phyloP scores from a whole-genome alignment of 805 yeast species.

The Wickerhamiella kurtzmanii region DNA sequence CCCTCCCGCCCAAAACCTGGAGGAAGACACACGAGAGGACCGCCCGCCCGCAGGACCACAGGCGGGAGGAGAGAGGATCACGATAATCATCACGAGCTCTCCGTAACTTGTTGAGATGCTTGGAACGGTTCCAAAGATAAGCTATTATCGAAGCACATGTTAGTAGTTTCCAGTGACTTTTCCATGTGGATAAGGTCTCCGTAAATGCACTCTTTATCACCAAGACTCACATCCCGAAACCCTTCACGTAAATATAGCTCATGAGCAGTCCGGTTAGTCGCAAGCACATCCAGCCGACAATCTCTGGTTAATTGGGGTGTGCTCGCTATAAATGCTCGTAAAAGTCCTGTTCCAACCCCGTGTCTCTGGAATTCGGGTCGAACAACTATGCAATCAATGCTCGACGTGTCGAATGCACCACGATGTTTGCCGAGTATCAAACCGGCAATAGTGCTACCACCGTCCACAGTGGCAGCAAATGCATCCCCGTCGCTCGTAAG shows the following conservation, averaged over 20 bases:
- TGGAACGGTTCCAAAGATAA: too few species aligned
- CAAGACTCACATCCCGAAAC: not conserved
- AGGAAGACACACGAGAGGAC: too few species aligned
- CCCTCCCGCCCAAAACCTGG: too few species aligned
- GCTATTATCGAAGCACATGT: too few species aligned
- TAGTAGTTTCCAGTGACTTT: too few species aligned
- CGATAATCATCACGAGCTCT: too few species aligned
- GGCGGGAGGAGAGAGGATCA: too few species aligned
- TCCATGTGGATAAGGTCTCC: not conserved
- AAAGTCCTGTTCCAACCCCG: slow-evolving; percentile 9
- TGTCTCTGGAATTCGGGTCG: slow-evolving; percentile 3
- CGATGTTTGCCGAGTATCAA: slow-evolving; percentile 7
- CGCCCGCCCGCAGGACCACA: too few species aligned
- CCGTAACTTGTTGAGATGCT: too few species aligned
- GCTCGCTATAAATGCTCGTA: slow-evolving; percentile 3
- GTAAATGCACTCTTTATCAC: not conserved
- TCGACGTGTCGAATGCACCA: not conserved
- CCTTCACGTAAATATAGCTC: not conserved
- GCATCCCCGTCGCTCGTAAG: slow-evolving; percentile 5
- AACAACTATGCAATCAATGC: slow-evolving; percentile 11
- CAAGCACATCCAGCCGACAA: slow-evolving; percentile 10
- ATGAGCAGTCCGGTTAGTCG: not conserved
- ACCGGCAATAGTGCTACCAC: slow-evolving; percentile 1
- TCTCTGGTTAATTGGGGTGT: not conserved
- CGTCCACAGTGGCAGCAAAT: slow-evolving; percentile 5